phyloP scores from a whole-genome alignment of 352 stramenopile species.

The Aphanomyces stellatus region DNA sequence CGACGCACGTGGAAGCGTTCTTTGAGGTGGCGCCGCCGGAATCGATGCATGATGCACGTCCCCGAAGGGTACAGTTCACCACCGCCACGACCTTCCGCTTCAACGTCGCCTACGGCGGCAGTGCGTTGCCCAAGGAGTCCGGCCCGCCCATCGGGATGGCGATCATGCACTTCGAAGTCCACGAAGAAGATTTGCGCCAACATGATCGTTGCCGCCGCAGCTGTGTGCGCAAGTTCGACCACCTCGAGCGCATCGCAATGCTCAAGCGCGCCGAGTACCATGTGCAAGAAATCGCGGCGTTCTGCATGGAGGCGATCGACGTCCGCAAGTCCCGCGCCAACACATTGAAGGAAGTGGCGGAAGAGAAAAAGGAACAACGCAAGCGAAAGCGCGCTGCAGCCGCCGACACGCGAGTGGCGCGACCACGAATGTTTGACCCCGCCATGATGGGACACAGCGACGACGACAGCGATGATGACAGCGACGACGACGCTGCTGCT shows the following conservation, averaged over 20 bases:
- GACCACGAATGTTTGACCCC: not conserved
- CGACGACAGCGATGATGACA: not conserved
- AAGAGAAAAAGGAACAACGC: not conserved
- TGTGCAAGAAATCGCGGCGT: conserved; percentile 10
- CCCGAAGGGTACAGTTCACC: not conserved
- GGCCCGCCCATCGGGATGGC: conserved; percentile 15
- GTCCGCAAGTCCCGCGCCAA: conserved; percentile 3
- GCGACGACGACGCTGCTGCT: not conserved
- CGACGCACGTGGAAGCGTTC: not conserved
- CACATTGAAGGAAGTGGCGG: not conserved
- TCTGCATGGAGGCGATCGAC: conserved; percentile 3
- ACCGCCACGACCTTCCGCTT: conserved; percentile 14
- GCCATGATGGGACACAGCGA: not conserved
- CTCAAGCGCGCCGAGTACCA: conserved; percentile 9
- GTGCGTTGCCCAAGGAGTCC: conserved; percentile 10
- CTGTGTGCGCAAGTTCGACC: conserved; percentile 15
- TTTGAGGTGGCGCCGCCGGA: not conserved
- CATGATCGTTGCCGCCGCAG: not conserved
- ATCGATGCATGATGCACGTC: not conserved
- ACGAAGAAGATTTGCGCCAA: not conserved
- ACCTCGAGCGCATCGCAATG: conserved; percentile 13
- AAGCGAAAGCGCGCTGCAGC: not conserved
- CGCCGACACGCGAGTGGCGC: not conserved
- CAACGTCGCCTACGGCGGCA: not conserved
- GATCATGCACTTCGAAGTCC: not conserved